Evolutionary conservation across 371 early-diverging fungal genomes (phyloP).

Genomic region (Rhizomucor pusillus): DNA sequence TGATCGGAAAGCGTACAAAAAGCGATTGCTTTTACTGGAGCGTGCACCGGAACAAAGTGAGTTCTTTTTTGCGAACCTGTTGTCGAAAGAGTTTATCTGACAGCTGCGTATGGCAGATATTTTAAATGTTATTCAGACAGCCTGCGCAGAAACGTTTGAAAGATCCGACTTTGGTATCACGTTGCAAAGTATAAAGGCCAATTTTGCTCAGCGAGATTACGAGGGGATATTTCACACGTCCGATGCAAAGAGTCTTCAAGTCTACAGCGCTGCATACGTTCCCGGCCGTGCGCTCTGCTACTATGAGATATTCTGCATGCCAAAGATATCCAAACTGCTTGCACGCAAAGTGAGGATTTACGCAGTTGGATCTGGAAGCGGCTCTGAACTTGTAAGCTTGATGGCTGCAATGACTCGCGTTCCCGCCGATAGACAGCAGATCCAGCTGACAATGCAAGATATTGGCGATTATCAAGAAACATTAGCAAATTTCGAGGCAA

Average conservation of each 20-base stretch:
- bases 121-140: conserved; percentile 62
- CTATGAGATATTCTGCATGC: conserved; percentile 66
- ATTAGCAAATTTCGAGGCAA: conserved; percentile 27
- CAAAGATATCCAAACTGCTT: conserved; percentile 52
- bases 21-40: conserved; percentile 38
- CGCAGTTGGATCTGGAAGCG: conserved; percentile 84
- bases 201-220: conserved; percentile 82
- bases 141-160: conserved; percentile 60
- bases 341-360: conserved; percentile 40
- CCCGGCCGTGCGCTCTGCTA: conserved; percentile 88
- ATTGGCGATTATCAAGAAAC: conserved; percentile 65
- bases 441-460: conserved; percentile 65
- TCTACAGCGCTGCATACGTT: conserved; percentile 85
- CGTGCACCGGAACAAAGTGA: conserved; percentile 59
- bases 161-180: conserved; percentile 59
- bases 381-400: conserved; percentile 83
- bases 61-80: neutral
- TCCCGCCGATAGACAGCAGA: conserved; percentile 41
- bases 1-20: conserved; percentile 33
- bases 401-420: conserved; percentile 70
- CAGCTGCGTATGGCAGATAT: conserved; percentile 43
- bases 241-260: conserved; percentile 65
- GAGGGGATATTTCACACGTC: conserved; percentile 70
- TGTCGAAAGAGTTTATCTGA: neutral
- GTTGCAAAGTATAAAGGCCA: conserved; percentile 74